These are phyloP conservation scores for Sugiyamaella qingdaonensis DNA, from an alignment of 805 yeast species.

Conservation along the genomic window DNA sequence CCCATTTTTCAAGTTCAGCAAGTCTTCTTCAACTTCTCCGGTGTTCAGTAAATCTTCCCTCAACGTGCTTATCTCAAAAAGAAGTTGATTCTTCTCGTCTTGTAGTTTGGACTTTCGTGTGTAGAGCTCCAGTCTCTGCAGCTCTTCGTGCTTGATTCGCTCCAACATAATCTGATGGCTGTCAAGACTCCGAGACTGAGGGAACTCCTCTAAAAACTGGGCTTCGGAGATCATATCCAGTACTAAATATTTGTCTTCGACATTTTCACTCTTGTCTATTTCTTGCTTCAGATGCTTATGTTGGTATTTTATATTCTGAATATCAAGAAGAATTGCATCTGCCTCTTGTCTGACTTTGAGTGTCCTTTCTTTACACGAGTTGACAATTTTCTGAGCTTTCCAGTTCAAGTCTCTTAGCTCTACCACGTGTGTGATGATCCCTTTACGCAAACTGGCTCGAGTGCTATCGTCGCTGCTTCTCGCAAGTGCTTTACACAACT, in stretches of 20 bases:
- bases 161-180: constrained; percentile 21
- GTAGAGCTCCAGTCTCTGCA: constrained; percentile 21
- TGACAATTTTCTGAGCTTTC: constrained; percentile 19
- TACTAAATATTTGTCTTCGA: constrained; percentile 16
- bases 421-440: constrained; percentile 15
- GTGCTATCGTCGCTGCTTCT: neutral
- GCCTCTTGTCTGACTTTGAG: constrained; percentile 16
- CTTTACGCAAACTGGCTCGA: neutral
- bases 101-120: constrained; percentile 19
- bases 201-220: constrained; percentile 21
- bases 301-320: constrained; percentile 26
- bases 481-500: neutral
- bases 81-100: constrained; percentile 14
- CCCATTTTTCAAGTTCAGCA: constrained; percentile 10
- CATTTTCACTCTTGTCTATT: constrained; percentile 20
- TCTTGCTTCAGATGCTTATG: constrained; percentile 23
- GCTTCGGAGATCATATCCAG: constrained; percentile 22
- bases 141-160: constrained; percentile 26
- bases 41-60: constrained; percentile 19
- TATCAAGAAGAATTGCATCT: constrained; percentile 21
- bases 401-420: constrained; percentile 20
- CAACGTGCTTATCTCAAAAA: constrained; percentile 13
- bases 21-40: constrained; percentile 8
- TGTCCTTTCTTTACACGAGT: constrained; percentile 19
- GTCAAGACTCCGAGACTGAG: constrained; percentile 12